Evolutionary conservation across 1,139 yeast species (phyloP).

Genomic region (Pichia sp.): DNA sequence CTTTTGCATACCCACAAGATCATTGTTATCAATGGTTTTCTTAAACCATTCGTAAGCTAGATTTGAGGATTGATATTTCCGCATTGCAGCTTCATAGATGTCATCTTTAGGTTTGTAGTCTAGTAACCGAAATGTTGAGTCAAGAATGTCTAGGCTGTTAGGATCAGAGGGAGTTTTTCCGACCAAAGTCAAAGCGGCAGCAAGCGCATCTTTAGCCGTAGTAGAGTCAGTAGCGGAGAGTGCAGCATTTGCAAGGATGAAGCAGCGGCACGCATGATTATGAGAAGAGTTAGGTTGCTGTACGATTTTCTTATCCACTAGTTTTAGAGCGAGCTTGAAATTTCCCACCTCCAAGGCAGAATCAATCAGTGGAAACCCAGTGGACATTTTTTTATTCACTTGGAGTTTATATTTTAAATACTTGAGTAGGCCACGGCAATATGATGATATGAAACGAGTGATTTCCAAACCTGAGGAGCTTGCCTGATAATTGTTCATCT

Average conservation of each 20-base stretch:
- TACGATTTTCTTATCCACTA: conserved; percentile 46
- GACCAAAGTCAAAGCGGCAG: conserved; percentile 37
- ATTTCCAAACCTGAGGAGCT: too few species aligned
- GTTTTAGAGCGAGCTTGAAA: conserved; percentile 48
- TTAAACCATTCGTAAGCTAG: conserved; percentile 49
- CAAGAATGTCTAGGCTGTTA: conserved; percentile 46
- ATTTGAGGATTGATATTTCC: conserved; percentile 47
- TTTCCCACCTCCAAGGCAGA: conserved; percentile 52
- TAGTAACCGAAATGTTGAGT: conserved; percentile 36
- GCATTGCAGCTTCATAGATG: conserved; percentile 53
- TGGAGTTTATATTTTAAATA: too few species aligned
- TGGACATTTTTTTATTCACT: conserved; percentile 3
- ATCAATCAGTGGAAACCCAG: conserved; percentile 19
- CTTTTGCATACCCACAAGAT: conserved; percentile 44
- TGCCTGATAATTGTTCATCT: neutral
- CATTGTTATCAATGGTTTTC: conserved; percentile 36
- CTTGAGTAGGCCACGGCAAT: too few species aligned
- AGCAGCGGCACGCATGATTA: conserved; percentile 36
- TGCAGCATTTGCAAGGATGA: conserved; percentile 14
- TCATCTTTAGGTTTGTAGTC: conserved; percentile 37
- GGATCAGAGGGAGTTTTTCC: conserved; percentile 52
- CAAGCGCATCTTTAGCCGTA: conserved; percentile 10
- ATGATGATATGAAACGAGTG: too few species aligned
- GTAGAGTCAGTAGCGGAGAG: conserved; percentile 2
- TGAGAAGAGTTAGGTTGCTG: conserved; percentile 48